phyloP scores from a whole-genome alignment of 2,329 filamentous ascomycete genomes.

The Xylaria polymorpha region DNA sequence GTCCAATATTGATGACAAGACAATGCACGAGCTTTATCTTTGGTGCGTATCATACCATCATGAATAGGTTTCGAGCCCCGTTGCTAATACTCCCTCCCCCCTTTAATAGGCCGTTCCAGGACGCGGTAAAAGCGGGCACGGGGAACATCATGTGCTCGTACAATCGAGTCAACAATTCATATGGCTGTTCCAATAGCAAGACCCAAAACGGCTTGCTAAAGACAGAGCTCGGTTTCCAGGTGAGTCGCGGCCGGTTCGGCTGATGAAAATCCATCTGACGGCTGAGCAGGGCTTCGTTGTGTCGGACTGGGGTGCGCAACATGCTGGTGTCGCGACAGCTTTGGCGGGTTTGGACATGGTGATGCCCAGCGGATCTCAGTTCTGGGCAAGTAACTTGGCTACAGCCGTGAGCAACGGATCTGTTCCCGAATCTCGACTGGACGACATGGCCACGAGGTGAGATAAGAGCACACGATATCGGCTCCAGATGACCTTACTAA shows the following conservation, averaged over 20 bases:
- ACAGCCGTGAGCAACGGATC: constrained; percentile 70
- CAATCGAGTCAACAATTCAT: constrained; percentile 77
- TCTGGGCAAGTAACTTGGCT: constrained; percentile 66
- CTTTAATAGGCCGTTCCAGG: constrained; percentile 78
- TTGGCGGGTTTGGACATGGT: constrained; percentile 77
- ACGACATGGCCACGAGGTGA: constrained; percentile 68
- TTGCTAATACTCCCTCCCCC: constrained; percentile 22
- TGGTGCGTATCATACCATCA: constrained; percentile 59
- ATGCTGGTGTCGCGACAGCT: constrained; percentile 70
- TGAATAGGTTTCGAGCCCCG: background rate
- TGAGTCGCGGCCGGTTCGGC: constrained; percentile 48
- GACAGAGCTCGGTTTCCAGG: constrained; percentile 67
- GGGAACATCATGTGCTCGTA: constrained; percentile 72
- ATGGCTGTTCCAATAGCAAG: constrained; percentile 76
- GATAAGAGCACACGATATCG: background rate
- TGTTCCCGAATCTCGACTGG: constrained; percentile 64
- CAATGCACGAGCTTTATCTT: constrained; percentile 71
- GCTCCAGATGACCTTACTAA: constrained; percentile 18
- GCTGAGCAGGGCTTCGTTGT: constrained; percentile 70
- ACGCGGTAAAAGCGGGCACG: constrained; percentile 72
- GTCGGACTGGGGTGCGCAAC: constrained; percentile 75
- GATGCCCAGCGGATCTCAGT: constrained; percentile 65
- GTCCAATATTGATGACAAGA: constrained; percentile 69
- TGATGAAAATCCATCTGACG: constrained; percentile 43
- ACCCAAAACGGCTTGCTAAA: constrained; percentile 75